Evolutionary conservation across 75 land plant genomes (phyloP).

Genomic region (Picea sitchensis): DNA sequence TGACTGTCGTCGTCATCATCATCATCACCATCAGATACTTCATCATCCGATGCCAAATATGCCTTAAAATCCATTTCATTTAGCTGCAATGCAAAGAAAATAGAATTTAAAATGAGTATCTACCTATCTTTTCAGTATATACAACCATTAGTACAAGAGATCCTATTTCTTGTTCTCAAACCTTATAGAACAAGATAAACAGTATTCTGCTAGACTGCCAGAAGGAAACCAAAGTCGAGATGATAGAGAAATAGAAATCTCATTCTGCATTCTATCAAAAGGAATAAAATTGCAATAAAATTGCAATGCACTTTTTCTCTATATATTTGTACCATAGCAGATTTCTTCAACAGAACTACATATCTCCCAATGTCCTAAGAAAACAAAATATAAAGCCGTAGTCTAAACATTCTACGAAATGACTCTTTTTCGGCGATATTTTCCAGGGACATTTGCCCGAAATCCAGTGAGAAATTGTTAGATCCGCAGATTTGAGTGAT

Average conservation of each 20-base stretch:
- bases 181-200: not conserved
- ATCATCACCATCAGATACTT: constrained; percentile 34
- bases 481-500: too few species aligned
- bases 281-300: not conserved
- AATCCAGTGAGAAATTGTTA: too few species aligned
- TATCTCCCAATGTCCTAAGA: too few species aligned
- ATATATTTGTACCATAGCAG: too few species aligned
- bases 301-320: too few species aligned
- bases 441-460: too few species aligned
- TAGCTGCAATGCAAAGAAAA: constrained; percentile 30
- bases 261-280: not conserved
- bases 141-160: not conserved
- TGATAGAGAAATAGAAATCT: not conserved
- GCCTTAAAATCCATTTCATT: constrained; percentile 72
- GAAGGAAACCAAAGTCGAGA: not conserved
- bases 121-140: not conserved
- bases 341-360: too few species aligned
- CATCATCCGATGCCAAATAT: constrained; percentile 78
- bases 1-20: constrained; percentile 24
- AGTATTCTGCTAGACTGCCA: not conserved
- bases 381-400: too few species aligned
- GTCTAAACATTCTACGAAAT: too few species aligned
- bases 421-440: too few species aligned
- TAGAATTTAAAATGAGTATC: constrained; percentile 9
- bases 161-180: not conserved